These are phyloP conservation scores for Porpolomopsis calyptriformis DNA, from an alignment of 768 basidiomycete genomes.

Conservation along the genomic window DNA sequence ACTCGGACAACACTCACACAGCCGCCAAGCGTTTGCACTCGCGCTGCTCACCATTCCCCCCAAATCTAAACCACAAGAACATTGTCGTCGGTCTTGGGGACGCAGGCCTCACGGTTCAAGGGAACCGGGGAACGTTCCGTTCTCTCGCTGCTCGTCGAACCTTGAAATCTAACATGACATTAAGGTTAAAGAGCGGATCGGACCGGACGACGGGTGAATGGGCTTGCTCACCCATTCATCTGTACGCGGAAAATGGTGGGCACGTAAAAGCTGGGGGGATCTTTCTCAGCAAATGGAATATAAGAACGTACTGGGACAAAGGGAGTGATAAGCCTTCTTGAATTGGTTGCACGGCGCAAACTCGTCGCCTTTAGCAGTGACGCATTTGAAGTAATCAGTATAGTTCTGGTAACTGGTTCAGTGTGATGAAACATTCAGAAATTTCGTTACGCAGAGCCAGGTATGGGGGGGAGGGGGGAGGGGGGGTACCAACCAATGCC, in stretches of 20 bases:
- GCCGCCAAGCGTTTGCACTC: too few relatives aligned
- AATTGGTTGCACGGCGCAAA: conserved; percentile 99
- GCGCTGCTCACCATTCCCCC: too few relatives aligned
- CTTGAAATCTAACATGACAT: conserved; percentile 50
- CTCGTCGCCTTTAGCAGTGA: conserved; percentile 94
- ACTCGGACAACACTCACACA: too few relatives aligned
- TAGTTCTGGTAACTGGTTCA: conserved; percentile 95
- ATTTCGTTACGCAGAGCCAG: too few relatives aligned
- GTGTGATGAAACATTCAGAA: too few relatives aligned
- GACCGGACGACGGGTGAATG: not conserved
- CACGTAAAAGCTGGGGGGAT: not conserved
- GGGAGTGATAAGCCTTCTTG: conserved; percentile 88
- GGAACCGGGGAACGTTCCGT: conserved; percentile 84
- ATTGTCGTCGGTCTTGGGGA: too few relatives aligned
- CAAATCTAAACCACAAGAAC: too few relatives aligned
- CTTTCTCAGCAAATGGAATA: conserved; percentile 1
- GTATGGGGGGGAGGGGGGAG: conserved; percentile 5
- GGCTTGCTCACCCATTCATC: conserved; percentile 74
- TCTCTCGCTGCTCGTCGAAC: conserved; percentile 94
- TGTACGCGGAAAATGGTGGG: conserved; percentile 23
- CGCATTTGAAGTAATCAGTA: conserved; percentile 97
- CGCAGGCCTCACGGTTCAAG: conserved; percentile 52
- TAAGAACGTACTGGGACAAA: conserved; percentile 87
- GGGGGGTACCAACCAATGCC: conserved; percentile 65
- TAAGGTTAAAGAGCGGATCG: conserved; percentile 5